Base-by-base conservation (phyloP, 2,329 filamentous ascomycete genomes). In the Fusarium pseudocircinatum region DNA sequence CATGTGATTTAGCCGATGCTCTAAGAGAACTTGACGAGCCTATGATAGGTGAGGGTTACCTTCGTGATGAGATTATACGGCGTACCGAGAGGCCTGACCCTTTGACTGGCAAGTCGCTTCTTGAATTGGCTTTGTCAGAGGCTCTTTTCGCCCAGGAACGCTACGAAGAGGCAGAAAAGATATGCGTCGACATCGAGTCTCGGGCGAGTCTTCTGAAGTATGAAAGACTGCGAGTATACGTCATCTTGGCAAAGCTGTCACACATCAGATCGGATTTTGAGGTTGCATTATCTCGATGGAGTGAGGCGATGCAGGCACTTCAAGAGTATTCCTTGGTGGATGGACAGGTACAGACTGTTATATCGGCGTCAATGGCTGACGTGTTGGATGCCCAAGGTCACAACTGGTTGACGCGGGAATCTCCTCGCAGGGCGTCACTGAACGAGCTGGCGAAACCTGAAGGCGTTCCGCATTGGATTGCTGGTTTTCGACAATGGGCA, bases 1-100 rank as follows among this genome's bases (percentile, higher is more conserved):
- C 58, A 28, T 75, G 74, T 49, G 72, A 76, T 22, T 70, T 73
- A n/a, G 74, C 74, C 7, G 74, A 76, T 54, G 60, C 74, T 32
- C 32, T 76, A 13, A 61, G 74, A 42, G 74, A 76, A 24, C 74
- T 76, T 28, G 57, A 73, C 49, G 46, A 75, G 12, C 63, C 74
- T 36, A 39, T 32, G 40, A 34, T 28, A n/a, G 69, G 69, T 22
- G 71, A 76, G 49, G 44, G 34, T 7, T 66, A 66, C 37, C 71
- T 76, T 44, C 69, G 69, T 11, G 39, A 49, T 28, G 74, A 76
- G 39, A 73, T 75, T 22, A 46, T 42, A 42, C 63, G 60, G 58
- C 71, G 63, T 42, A 50, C 58, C 8, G 53, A 66, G 46, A 70
- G 57, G 20, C 52, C 63, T 8, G 63, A 63, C 36, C 63, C 61